Conservation (phyloP, 1,284 basidiomycete genomes). For the Ceratorhiza oryzae-sativae region DNA sequence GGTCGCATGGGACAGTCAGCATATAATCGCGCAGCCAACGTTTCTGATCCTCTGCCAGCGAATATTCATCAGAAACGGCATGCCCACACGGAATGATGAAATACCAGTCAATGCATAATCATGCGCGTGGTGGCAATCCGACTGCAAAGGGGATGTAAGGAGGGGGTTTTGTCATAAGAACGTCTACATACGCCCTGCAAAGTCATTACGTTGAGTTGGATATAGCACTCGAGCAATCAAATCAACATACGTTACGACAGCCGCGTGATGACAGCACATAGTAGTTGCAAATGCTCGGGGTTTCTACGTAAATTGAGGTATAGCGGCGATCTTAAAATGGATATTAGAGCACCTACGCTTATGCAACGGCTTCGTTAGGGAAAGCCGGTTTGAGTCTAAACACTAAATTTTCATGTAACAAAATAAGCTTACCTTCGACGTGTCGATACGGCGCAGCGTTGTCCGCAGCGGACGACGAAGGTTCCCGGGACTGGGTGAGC, state of each 20-base stretch:
- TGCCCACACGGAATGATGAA: not conserved
- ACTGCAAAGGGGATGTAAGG: not conserved
- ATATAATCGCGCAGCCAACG: constrained; percentile 25
- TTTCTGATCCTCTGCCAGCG: constrained; percentile 22
- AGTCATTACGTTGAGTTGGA: not conserved
- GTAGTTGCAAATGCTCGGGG: constrained; percentile 34
- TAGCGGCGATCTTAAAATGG: not conserved
- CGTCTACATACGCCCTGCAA: constrained; percentile 12
- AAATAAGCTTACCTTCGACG: constrained; percentile 12
- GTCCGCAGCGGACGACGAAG: not conserved
- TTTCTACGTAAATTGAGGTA: constrained; percentile 1
- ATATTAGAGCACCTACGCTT: constrained; percentile 8
- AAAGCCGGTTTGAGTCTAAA: not conserved
- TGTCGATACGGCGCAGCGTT: constrained; percentile 27
- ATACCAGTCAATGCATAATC: constrained; percentile 29
- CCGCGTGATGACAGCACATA: constrained; percentile 30
- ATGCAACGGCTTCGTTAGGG: constrained; percentile 12
- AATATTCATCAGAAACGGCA: not conserved
- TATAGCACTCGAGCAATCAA: not conserved
- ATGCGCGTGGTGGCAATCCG: constrained; percentile 25
- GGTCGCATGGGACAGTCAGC: constrained; percentile 34
- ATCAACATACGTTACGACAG: constrained; percentile 24
- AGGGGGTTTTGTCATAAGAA: not conserved
- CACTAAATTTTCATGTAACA: not conserved
- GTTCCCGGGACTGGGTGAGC: constrained; percentile 28